Base-by-base conservation (phyloP, 2,329 filamentous ascomycete genomes). In the Aspergillus jensenii region DNA sequence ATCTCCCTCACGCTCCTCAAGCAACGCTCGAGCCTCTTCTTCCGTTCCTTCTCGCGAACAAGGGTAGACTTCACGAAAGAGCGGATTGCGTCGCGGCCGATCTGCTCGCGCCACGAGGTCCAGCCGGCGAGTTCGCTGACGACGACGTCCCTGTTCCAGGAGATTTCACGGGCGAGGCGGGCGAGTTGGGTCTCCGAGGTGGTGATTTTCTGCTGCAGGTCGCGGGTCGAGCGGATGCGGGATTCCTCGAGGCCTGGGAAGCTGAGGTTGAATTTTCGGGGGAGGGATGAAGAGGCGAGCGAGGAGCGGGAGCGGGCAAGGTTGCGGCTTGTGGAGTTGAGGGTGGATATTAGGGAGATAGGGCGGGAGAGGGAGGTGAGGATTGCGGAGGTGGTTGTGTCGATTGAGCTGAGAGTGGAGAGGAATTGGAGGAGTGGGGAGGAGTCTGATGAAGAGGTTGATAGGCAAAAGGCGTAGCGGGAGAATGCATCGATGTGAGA, bases 131-230 rank as follows among this genome's bases (percentile, higher is more conserved):
- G 75, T 77, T 99, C 95, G 2, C 87, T 84, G 6, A 96, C 93
- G 23, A 98, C 93, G 14, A 93, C 91, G 74, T 96, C 91, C 76
- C 97, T 93, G 48, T 93, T 96, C 74, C 95, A 96, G 50, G 91
- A 81, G 55, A 99, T 79, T 74, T 99, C 95, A 52, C 86, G 86
- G 0, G 89, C 88, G n/a, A 96, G 76, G 44, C 86, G 84, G 19
- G 88, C 84, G 11, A 90, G 84, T 70, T 97, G 91, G 17, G 81
- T 76, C 62, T 88, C 84, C 21, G 85, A 86, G 62, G 87, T 87
- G 14, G 85, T 82, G 39, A 91, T 90, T 67, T 90, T 91, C 63
- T 90, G 88, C 76, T 92, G 90, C 44, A 90, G 90, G 58, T 98
- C 95, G 62, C 91, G 88, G 66, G 92, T 89, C 9, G 92, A 82